These are phyloP conservation scores for Coniosporium apollinis DNA, from an alignment of 495 filamentous ascomycete species.

Conservation along the genomic window DNA sequence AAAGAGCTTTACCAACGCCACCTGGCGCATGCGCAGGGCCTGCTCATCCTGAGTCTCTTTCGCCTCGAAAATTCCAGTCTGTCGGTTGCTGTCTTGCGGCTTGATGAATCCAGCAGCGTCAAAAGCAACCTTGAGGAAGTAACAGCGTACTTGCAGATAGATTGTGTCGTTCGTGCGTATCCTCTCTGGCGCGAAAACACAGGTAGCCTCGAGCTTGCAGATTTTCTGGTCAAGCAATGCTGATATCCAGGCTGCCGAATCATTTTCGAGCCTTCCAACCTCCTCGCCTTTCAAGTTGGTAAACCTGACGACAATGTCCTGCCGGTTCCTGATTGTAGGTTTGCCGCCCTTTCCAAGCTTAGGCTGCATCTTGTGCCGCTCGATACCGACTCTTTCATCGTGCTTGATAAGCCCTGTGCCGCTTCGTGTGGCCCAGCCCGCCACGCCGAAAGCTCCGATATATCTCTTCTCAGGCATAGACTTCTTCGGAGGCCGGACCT, in stretches of 20 bases:
- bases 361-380: slow-evolving; percentile 57
- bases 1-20: slow-evolving; percentile 75
- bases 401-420: slow-evolving; percentile 56
- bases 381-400: slow-evolving; percentile 66
- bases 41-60: slow-evolving; percentile 78
- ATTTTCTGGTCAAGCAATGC: slow-evolving; percentile 83
- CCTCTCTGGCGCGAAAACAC: slow-evolving; percentile 77
- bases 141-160: slow-evolving; percentile 72
- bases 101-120: slow-evolving; percentile 38
- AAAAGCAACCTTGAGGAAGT: slow-evolving; percentile 57
- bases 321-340: slow-evolving; percentile 28
- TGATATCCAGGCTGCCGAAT: slow-evolving; percentile 87
- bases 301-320: slow-evolving; percentile 89
- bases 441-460: slow-evolving; percentile 81
- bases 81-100: slow-evolving; percentile 49
- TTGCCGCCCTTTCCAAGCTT: slow-evolving; percentile 34
- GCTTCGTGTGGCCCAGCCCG: slow-evolving; percentile 82
- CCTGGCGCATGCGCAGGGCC: slow-evolving; percentile 67
- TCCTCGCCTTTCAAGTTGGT: slow-evolving; percentile 66
- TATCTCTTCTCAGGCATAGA: slow-evolving; percentile 51
- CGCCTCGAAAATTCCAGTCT: slow-evolving; percentile 55
- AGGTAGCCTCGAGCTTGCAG: slow-evolving; percentile 71
- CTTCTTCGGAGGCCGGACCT: not conserved
- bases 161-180: slow-evolving; percentile 84
- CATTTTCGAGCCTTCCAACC: slow-evolving; percentile 74